Conservation (phyloP, 139 green algal genomes). For the Closterium sp. region DNA sequence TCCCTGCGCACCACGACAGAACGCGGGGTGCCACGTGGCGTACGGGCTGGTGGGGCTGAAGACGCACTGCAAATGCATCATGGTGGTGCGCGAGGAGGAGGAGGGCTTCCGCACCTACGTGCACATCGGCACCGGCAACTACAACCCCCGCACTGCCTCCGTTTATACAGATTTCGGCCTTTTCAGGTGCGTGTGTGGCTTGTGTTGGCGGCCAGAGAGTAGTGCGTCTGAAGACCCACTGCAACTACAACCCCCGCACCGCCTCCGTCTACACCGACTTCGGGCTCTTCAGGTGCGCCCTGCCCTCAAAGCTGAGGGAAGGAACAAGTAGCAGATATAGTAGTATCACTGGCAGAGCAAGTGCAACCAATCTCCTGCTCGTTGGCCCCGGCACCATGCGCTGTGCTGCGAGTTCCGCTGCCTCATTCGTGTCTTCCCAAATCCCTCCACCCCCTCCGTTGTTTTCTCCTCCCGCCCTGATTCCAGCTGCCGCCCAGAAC, state of each 20-base stretch:
- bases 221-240: too few species aligned
- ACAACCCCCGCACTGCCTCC: conserved; percentile 63
- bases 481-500: conserved; percentile 21
- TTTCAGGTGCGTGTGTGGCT: conserved; percentile 45
- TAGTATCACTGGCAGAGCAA: too few species aligned
- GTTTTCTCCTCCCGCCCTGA: not conserved
- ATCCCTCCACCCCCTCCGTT: not conserved
- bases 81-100: conserved; percentile 59
- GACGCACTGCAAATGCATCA: conserved; percentile 64
- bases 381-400: too few species aligned
- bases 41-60: conserved; percentile 69
- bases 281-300: conserved; percentile 57
- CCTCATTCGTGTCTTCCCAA: too few species aligned
- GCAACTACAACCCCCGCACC: conserved; percentile 69
- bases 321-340: too few species aligned
- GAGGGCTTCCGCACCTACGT: conserved; percentile 55
- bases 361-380: too few species aligned
- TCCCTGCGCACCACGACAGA: not conserved
- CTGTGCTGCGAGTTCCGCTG: too few species aligned
- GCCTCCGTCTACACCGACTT: conserved; percentile 66
- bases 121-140: conserved; percentile 70
- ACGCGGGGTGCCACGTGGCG: conserved; percentile 64
- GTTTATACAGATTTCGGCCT: conserved; percentile 68
- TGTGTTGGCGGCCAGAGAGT: conserved; percentile 58
- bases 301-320: not conserved